phyloP scores from a whole-genome alignment of 2,329 filamentous ascomycete genomes.

The Pezicula carpinea region DNA sequence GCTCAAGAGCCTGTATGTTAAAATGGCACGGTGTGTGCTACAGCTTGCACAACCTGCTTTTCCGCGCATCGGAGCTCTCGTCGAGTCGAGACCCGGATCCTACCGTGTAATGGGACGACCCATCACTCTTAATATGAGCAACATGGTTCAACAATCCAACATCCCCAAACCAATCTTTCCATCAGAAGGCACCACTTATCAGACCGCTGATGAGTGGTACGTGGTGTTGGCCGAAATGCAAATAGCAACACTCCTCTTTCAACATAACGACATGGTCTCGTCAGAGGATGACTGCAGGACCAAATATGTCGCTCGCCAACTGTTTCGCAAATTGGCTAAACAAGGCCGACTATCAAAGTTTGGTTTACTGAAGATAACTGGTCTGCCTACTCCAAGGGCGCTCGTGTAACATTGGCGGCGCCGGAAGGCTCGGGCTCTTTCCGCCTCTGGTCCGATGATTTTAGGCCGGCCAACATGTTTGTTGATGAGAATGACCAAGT shows the following conservation, averaged over 20 bases:
- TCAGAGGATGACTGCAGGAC: slow-evolving; percentile 34
- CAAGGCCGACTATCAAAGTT: slow-evolving; percentile 9
- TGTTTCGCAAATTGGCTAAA: slow-evolving; percentile 33
- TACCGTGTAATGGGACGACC: slow-evolving; percentile 5
- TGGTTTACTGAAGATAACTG: slow-evolving; percentile 19
- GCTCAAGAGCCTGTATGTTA: slow-evolving; percentile 1
- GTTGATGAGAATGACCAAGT: slow-evolving; percentile 24
- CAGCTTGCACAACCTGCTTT: slow-evolving; percentile 7
- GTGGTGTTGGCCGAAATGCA: slow-evolving; percentile 24
- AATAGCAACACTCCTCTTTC: slow-evolving; percentile 34
- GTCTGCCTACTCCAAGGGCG: slow-evolving; percentile 20
- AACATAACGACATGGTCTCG: slow-evolving; percentile 33
- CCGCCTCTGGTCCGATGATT: slow-evolving; percentile 30
- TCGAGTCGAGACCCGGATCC: slow-evolving; percentile 1
- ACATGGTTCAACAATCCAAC: slow-evolving; percentile 9
- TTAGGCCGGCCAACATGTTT: slow-evolving; percentile 29
- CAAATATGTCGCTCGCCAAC: slow-evolving; percentile 36
- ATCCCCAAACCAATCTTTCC: slow-evolving; percentile 5
- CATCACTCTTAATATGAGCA: slow-evolving; percentile 10
- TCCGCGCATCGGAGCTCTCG: slow-evolving; percentile 8
- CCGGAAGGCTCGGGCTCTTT: slow-evolving; percentile 17
- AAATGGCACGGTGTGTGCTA: slow-evolving; percentile 7
- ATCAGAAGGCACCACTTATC: slow-evolving; percentile 3
- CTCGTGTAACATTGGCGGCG: not conserved
- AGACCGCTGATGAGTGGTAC: slow-evolving; percentile 9